Percentiles rank a stretch among this genome's conserved stretches.
These are phyloP conservation scores for Fraxinus xanthoxyloides DNA, from an alignment of 305 asterid genomes.

Conservation along the genomic window DNA sequence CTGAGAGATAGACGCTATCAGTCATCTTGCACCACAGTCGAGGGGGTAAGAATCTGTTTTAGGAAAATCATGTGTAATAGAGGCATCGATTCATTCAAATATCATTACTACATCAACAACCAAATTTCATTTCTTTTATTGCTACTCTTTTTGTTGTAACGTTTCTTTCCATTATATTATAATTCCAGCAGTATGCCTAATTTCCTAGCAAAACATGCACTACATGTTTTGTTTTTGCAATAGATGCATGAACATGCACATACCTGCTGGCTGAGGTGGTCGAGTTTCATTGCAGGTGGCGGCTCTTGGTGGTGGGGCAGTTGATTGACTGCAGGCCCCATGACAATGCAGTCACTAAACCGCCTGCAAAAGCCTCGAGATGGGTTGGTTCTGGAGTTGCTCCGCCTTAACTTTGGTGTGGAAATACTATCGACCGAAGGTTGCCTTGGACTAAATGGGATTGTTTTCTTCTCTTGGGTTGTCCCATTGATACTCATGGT, in stretches of 20 bases:
- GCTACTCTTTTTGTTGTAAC: too few species aligned
- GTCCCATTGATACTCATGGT: constrained; percentile 29
- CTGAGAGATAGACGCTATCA: too few species aligned
- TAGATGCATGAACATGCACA: background rate
- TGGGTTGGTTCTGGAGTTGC: constrained; percentile 6
- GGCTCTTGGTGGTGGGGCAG: constrained; percentile 4
- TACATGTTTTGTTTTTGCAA: background rate
- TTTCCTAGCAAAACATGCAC: background rate
- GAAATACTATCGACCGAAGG: constrained; percentile 2
- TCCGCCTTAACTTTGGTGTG: constrained; percentile 23
- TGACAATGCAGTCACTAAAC: constrained; percentile 41
- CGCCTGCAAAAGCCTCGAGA: constrained; percentile 38
- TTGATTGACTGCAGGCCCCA: constrained; percentile 35
- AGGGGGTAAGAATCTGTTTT: too few species aligned
- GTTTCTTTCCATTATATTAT: too few species aligned
- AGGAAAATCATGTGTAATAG: too few species aligned
- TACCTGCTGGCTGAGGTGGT: constrained; percentile 39
- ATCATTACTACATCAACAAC: too few species aligned
- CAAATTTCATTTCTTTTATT: too few species aligned
- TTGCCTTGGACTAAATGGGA: constrained; percentile 17
- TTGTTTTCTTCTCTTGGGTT: constrained; percentile 21
- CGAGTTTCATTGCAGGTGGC: constrained; percentile 12
- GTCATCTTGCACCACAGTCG: too few species aligned
- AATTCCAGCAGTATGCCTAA: too few species aligned
- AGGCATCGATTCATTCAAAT: too few species aligned